Percentiles rank a stretch among this genome's conserved stretches.
phyloP scores from a whole-genome alignment of 169 alveolate species.

The Cyclospora cayetanensis region DNA sequence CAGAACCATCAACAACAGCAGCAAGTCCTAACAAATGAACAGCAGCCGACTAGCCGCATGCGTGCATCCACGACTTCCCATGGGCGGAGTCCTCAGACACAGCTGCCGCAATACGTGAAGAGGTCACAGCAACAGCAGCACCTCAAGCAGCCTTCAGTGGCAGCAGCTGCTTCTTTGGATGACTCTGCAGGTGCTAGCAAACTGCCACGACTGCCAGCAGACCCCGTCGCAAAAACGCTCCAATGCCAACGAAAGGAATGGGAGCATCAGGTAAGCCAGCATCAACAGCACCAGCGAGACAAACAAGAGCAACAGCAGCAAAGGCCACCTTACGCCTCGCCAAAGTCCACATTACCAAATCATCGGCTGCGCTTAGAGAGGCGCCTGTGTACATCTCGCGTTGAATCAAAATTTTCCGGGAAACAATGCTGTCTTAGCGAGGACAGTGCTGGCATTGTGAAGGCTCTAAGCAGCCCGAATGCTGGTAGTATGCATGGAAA shows the following conservation, averaged over 20 bases:
- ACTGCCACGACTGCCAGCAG: too few species aligned
- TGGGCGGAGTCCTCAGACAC: too few species aligned
- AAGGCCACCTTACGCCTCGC: neutral
- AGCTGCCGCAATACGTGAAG: too few species aligned
- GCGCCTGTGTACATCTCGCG: neutral
- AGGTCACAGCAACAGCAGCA: too few species aligned
- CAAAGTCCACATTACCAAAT: neutral
- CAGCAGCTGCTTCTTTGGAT: too few species aligned
- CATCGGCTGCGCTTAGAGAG: neutral
- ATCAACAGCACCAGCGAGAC: slow-evolving; percentile 36
- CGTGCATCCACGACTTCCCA: too few species aligned
- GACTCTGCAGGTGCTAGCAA: too few species aligned
- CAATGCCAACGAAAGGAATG: too few species aligned
- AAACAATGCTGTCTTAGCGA: neutral
- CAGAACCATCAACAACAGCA: slow-evolving; percentile 22
- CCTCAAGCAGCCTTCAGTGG: too few species aligned
- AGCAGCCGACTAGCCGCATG: neutral
- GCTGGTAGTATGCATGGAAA: neutral
- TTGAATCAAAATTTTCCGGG: neutral
- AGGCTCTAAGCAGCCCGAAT: neutral
- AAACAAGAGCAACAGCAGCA: neutral
- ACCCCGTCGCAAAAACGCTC: too few species aligned
- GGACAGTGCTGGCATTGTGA: neutral
- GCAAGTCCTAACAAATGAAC: neutral
- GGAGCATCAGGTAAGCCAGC: too few species aligned